These are phyloP conservation scores for Yamadazyma taylorii DNA, from an alignment of 1,139 yeast species.

Conservation along the genomic window DNA sequence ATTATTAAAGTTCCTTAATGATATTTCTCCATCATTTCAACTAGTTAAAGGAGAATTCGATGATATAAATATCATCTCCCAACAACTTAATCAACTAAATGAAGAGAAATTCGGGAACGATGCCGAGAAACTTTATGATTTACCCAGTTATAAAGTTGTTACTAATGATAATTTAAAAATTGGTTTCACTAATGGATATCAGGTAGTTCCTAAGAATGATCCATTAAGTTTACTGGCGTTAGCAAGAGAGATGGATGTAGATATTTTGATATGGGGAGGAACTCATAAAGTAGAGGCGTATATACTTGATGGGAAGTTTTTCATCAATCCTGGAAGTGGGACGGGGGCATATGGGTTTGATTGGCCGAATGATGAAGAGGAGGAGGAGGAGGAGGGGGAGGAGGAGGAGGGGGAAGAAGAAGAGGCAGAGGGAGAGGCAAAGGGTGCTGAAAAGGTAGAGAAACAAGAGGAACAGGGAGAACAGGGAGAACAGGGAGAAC, in stretches of 20 bases:
- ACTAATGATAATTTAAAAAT: constrained; percentile 70
- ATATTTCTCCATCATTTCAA: constrained; percentile 70
- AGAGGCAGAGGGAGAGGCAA: constrained; percentile 22
- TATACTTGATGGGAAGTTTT: constrained; percentile 87
- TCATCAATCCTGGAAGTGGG: constrained; percentile 93
- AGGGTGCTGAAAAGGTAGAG: constrained; percentile 15
- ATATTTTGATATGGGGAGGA: constrained; percentile 94
- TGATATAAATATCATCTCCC: constrained; percentile 31
- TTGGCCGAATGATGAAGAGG: constrained; percentile 42
- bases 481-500: constrained; percentile 11
- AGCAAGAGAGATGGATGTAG: constrained; percentile 92
- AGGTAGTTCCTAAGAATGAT: constrained; percentile 81
- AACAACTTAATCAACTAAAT: constrained; percentile 30
- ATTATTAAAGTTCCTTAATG: constrained; percentile 62
- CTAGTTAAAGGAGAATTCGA: constrained; percentile 81
- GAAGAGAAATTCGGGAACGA: constrained; percentile 26
- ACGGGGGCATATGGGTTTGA: constrained; percentile 79
- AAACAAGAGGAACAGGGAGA: constrained; percentile 13
- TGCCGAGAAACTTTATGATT: constrained; percentile 17
- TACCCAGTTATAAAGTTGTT: constrained; percentile 69
- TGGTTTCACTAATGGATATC: constrained; percentile 85
- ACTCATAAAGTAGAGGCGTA: constrained; percentile 92
- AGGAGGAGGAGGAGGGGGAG: constrained; percentile 45
- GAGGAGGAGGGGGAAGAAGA: constrained; percentile 35
- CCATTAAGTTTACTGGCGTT: constrained; percentile 79